phyloP scores from a whole-genome alignment of 1,139 yeast species.

The Lodderomyces margitis region DNA sequence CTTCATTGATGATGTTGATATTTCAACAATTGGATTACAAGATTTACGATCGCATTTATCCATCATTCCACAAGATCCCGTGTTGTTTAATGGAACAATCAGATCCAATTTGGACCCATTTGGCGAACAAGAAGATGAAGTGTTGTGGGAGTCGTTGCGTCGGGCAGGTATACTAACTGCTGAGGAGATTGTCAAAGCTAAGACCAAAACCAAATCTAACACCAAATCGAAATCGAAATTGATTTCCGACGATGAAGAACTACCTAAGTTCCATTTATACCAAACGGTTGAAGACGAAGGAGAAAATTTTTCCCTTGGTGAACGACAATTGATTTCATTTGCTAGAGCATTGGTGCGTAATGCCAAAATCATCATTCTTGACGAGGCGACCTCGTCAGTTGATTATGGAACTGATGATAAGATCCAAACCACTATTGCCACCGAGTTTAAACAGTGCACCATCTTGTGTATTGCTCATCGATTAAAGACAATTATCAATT shows the following conservation, averaged over 20 bases:
- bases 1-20: slow-evolving; percentile 59
- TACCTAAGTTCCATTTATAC: slow-evolving; percentile 50
- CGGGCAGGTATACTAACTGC: slow-evolving; percentile 43
- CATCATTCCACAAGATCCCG: slow-evolving; percentile 48
- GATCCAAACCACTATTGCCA: slow-evolving; percentile 47
- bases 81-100: slow-evolving; percentile 39
- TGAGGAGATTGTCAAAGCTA: slow-evolving; percentile 23
- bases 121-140: slow-evolving; percentile 34
- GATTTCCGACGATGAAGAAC: slow-evolving; percentile 19
- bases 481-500: slow-evolving; percentile 49
- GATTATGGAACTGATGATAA: slow-evolving; percentile 55
- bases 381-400: slow-evolving; percentile 58
- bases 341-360: slow-evolving; percentile 53
- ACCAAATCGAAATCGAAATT: neutral
- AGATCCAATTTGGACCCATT: slow-evolving; percentile 45
- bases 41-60: slow-evolving; percentile 35
- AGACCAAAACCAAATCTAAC: slow-evolving; percentile 13
- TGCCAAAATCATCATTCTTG: slow-evolving; percentile 49
- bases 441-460: slow-evolving; percentile 46
- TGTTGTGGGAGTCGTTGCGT: slow-evolving; percentile 44
- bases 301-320: slow-evolving; percentile 54
- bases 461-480: slow-evolving; percentile 58
- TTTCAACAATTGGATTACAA: slow-evolving; percentile 36
- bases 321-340: slow-evolving; percentile 52
- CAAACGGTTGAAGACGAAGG: slow-evolving; percentile 55